Evolutionary conservation across 768 basidiomycete genomes (phyloP).

Genomic region (Amyloporia xantha): DNA sequence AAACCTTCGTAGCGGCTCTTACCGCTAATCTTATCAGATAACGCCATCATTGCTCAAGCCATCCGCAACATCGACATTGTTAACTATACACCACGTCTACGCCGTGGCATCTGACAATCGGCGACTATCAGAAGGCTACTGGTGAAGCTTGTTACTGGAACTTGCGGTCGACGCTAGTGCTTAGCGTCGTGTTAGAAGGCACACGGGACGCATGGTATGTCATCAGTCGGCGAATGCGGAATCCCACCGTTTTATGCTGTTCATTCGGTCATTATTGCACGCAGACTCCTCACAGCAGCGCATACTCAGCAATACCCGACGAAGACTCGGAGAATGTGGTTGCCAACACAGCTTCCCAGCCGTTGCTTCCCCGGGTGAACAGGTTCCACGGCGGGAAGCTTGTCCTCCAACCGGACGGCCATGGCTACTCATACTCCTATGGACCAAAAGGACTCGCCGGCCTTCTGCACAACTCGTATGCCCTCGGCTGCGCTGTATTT

Average conservation of each 20-base stretch:
- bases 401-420: slow-evolving; percentile 15
- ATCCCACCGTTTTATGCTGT: no score
- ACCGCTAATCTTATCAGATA: no score
- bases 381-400: slow-evolving; percentile 13
- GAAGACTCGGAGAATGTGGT: neutral
- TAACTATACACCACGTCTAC: no score
- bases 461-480: slow-evolving; percentile 57
- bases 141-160: neutral
- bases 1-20: no score
- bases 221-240: neutral
- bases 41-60: no score
- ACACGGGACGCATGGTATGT: neutral
- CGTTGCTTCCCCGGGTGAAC: neutral
- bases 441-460: slow-evolving; percentile 66
- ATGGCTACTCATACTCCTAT: slow-evolving; percentile 58
- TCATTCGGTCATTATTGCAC: neutral
- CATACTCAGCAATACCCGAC: neutral
- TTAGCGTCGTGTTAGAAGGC: neutral
- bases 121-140: neutral
- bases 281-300: neutral
- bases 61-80: no score
- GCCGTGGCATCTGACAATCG: neutral
- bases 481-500: slow-evolving; percentile 62
- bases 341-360: neutral
- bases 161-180: neutral